A percentile compares a stretch with the other conserved stretches of the same genome.
Conservation (phyloP, 2,329 filamentous ascomycete species). For the Diaporthe destruens region DNA sequence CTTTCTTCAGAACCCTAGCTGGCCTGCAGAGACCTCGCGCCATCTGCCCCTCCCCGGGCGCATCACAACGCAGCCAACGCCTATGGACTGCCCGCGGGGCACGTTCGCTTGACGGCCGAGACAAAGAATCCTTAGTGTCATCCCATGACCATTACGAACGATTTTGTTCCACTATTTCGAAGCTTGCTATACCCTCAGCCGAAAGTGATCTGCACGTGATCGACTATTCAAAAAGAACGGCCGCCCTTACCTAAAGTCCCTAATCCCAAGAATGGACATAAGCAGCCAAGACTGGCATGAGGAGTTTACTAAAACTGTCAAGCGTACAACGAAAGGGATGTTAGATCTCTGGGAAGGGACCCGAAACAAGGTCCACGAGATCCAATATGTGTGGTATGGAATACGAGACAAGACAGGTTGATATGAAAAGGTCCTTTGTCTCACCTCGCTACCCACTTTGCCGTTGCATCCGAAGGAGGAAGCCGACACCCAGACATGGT, state of each 20-base stretch:
- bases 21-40: neutral
- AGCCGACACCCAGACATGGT: slow-evolving; percentile 14
- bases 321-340: neutral
- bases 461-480: neutral
- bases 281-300: neutral
- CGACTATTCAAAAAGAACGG: neutral
- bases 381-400: slow-evolving; percentile 10
- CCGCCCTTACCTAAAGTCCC: too few species aligned
- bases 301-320: neutral
- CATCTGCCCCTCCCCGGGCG: neutral
- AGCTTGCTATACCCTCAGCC: neutral
- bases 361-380: slow-evolving; percentile 8
- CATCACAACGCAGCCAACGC: neutral
- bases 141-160: neutral
- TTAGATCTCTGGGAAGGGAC: neutral
- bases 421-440: slow-evolving; percentile 12
- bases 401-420: slow-evolving; percentile 18
- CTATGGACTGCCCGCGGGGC: neutral
- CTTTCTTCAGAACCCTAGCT: neutral
- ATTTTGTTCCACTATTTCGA: neutral
- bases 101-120: neutral
- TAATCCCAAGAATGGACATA: neutral
- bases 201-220: slow-evolving; percentile 3
- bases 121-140: neutral
- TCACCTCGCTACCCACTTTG: slow-evolving; percentile 1